Percentiles rank a stretch among this genome's conserved stretches.
Evolutionary conservation across 441 rosid genomes (phyloP).

Genomic region (Pelargonium fulgidum): DNA sequence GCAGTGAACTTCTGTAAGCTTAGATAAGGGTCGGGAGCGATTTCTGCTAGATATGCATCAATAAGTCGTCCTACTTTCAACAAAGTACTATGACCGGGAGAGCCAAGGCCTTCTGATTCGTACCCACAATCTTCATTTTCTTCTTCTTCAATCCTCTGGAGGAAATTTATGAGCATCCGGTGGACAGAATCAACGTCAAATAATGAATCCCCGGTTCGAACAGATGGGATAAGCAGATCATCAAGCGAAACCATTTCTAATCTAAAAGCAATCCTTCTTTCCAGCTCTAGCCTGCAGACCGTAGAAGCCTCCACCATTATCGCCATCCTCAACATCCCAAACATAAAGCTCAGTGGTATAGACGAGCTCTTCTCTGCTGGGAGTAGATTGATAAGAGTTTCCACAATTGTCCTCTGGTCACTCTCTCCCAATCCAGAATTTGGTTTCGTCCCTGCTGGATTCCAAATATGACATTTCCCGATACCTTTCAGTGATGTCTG

Average conservation of each 20-base stretch:
- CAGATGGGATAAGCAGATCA: conserved; percentile 77
- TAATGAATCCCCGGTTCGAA: conserved; percentile 51
- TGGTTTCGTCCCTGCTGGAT: conserved; percentile 34
- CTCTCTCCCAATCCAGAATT: conserved; percentile 24
- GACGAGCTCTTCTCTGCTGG: conserved; percentile 45
- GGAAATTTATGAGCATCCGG: conserved; percentile 52
- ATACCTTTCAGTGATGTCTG: conserved; percentile 52
- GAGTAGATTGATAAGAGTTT: conserved; percentile 55
- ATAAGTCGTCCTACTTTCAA: conserved; percentile 72
- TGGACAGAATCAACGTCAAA: conserved; percentile 76
- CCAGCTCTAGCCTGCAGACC: conserved; percentile 63
- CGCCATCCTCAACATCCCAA: conserved; percentile 69
- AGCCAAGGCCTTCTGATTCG: conserved; percentile 55
- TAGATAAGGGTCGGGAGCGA: conserved; percentile 75
- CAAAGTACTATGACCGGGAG: conserved; percentile 51
- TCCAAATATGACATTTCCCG: conserved; percentile 45
- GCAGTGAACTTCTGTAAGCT: conserved; percentile 61
- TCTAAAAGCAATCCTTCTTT: conserved; percentile 50
- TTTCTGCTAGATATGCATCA: conserved; percentile 79
- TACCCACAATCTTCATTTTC: conserved; percentile 46
- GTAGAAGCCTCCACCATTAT: conserved; percentile 41
- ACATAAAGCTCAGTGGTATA: conserved; percentile 52
- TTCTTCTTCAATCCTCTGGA: conserved; percentile 58
- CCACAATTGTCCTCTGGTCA: conserved; percentile 51
- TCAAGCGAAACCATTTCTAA: conserved; percentile 61